phyloP scores from a whole-genome alignment of 805 yeast species.

The Candida khao-thaluensis region DNA sequence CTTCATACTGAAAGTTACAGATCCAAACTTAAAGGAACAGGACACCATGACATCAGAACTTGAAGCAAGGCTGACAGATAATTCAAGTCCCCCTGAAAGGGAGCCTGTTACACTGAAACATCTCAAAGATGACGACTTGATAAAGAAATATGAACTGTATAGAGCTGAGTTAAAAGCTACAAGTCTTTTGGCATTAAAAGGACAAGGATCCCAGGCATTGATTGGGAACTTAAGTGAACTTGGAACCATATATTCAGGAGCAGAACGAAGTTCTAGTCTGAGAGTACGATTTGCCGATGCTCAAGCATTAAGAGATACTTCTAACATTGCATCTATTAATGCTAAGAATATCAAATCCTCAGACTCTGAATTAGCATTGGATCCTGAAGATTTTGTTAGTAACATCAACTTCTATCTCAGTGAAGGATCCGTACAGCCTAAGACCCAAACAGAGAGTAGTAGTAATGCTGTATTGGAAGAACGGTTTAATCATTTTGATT shows the following conservation, averaged over 20 bases:
- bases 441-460: constrained; percentile 13
- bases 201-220: constrained; percentile 11
- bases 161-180: constrained; percentile 11
- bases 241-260: constrained; percentile 10
- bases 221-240: constrained; percentile 16
- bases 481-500: constrained; percentile 49
- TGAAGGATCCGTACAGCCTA: background rate
- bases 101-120: background rate
- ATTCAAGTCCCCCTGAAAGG: constrained; percentile 6
- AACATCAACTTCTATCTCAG: constrained; percentile 31
- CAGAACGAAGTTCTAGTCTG: constrained; percentile 4
- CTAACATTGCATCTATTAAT: constrained; percentile 63
- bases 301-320: constrained; percentile 56
- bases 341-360: constrained; percentile 62
- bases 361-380: constrained; percentile 49
- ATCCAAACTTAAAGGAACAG: no score
- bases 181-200: constrained; percentile 13
- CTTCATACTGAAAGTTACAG: background rate
- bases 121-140: constrained; percentile 3
- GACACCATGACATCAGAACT: constrained; percentile 1
- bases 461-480: constrained; percentile 16
- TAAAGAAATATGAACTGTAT: constrained; percentile 10
- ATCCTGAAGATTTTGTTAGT: constrained; percentile 45
- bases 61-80: constrained; percentile 3
- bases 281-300: constrained; percentile 50